phyloP scores from a whole-genome alignment of 2,329 filamentous ascomycete genomes.

The Exophiala sp. region DNA sequence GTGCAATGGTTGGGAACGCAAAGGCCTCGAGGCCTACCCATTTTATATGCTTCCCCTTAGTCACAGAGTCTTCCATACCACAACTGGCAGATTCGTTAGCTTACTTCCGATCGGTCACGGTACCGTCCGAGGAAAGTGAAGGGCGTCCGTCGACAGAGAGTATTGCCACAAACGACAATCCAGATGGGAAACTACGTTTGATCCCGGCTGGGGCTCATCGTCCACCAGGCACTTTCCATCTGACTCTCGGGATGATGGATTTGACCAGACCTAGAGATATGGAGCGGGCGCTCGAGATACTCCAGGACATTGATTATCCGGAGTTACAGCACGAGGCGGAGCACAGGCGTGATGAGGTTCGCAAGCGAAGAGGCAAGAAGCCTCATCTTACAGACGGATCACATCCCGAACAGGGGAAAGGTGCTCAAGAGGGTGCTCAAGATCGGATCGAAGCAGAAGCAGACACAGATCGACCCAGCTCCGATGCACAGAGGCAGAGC shows the following conservation, averaged over 20 bases:
- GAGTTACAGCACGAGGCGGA: slow-evolving; percentile 36
- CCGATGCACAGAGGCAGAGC: too few species aligned
- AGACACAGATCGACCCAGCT: neutral
- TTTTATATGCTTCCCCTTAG: slow-evolving; percentile 56
- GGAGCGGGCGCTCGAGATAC: slow-evolving; percentile 43
- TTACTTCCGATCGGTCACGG: slow-evolving; percentile 55
- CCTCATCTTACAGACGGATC: neutral
- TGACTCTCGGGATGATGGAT: slow-evolving; percentile 84
- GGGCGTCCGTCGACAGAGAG: neutral
- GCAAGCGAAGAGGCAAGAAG: neutral
- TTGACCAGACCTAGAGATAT: slow-evolving; percentile 54
- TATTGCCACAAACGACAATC: neutral
- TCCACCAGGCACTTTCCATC: slow-evolving; percentile 74
- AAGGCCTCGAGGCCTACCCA: slow-evolving; percentile 37
- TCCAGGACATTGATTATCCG: slow-evolving; percentile 46
- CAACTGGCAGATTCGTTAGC: slow-evolving; percentile 64
- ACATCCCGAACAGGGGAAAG: neutral
- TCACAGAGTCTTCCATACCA: slow-evolving; percentile 57
- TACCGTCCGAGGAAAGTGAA: neutral
- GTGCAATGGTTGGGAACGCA: slow-evolving; percentile 21
- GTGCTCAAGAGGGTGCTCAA: neutral
- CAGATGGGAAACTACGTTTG: slow-evolving; percentile 29
- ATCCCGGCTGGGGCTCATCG: slow-evolving; percentile 67
- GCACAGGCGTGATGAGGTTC: slow-evolving; percentile 2
- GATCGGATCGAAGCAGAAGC: neutral